Base-by-base conservation (phyloP, 1,284 basidiomycete genomes). In the Pseudozyma hubeiensis region DNA sequence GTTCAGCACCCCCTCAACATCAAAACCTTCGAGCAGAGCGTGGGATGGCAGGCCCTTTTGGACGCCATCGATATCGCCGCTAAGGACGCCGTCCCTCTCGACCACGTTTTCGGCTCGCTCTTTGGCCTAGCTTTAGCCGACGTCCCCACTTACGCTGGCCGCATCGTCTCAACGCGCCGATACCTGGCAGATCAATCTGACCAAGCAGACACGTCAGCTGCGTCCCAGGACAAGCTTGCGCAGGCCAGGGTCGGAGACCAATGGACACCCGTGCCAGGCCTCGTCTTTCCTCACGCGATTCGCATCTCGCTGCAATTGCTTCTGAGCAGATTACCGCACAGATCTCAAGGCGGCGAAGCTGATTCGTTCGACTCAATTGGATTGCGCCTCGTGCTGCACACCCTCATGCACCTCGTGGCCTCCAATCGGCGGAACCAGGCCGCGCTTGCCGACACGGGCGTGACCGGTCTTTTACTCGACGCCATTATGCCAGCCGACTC, bases 51-150 rank as follows among this genome's bases (percentile, higher is more conserved):
- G n/a, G 47, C 53, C 29, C 55, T 82, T 2, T 29, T 43, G 6
- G 56, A 62, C 19, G 57, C 73, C 2, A 44, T 74, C 31, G 39
- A 43, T 35, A 63, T 81, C 5, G 68, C 67, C 2, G 57, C 60
- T 29, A 48, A 33, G 34, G 43, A 34, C 9, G n/a, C n/a, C 41
- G 17, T 64, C 7, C 24, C 57, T 7, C 51, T 62, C 11, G 64
- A 63, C 24, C 53, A 72, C 17, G 35, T 77, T 35, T 73, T 71
- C 35, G 79, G 69, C 29, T 56, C 70, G 3, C 68, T 82, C 5
- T 44, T 80, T 4, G 81, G 78, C 17, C 45, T 82, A 0, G 72
- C 78, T 2, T 44, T 80, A 6, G 81, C 70, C 35, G 68, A 82
- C n/a, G 69, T 81, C 2, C 40, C 64, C 0, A 67, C 70, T 0